Evolutionary conservation across 306 rosid genomes (phyloP), one percentile per base, ranked within the genome.

Genomic region (Leucaena leucocephala): DNA sequence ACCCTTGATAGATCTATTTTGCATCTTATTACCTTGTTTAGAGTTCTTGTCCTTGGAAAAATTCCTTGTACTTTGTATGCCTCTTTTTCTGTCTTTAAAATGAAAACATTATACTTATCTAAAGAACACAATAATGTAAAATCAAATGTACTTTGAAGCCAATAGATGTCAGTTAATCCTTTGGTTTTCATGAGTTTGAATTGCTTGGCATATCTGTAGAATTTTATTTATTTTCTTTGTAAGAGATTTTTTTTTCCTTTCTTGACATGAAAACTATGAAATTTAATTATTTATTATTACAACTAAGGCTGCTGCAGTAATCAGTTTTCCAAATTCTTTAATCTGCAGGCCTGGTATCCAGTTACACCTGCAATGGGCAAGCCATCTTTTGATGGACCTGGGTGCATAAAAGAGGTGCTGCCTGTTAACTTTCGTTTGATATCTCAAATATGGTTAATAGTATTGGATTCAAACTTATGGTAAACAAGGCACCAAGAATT

Each of bases 291-390:
- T 58, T 58, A 58, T 19, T 57, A 19, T 21, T 57, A 3, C 12
- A 8, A 21, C 63, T 8, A 1, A 13, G 9, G 6, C 13, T 34
- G 7, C 46, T 72, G 8, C 63, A 21, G 12, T 6, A 15, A 10
- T 72, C 72, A 43, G 35, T 67, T 68, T 71, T 27, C 12, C 13
- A 43, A 34, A 57, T 15, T 39, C 21, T 80, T 74, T 42, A 12
- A 73, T 85, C 71, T 71, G 43, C 72, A 95, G 98, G 92, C 74
- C 2, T 89, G 97, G 98, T 85, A 92, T 76, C 98, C 98, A 12
- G 98, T 92, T 58, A 88, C 97, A 50, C 80, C 93, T 70, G 89
- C 90, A 50, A 88, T 95, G 97, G 97, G 97, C 16, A 94, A 94
- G 85, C 45, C 91, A 12, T 90, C 98, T 66, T 91, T 91, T 85